Evolutionary conservation across 768 basidiomycete species (phyloP), one percentile per base, ranked within the genome.

Genomic region (Boletus edulis): DNA sequence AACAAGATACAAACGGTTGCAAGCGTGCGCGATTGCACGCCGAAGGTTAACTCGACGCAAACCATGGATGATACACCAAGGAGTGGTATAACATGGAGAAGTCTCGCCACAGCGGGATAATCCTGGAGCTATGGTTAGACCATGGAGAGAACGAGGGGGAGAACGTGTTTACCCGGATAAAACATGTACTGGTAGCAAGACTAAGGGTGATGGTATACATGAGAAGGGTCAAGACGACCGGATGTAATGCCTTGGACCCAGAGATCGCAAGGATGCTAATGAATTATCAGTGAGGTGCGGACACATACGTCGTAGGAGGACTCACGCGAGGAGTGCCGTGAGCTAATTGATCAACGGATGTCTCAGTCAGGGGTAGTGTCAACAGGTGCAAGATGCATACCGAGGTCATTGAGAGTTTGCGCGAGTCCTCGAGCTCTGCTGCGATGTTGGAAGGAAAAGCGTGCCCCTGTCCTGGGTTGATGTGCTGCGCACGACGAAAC

Each of bases 201-300:
- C 56, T 52, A 32, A 68, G 59, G 22, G 49, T 69, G 43, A 63
- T 60, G 12, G 63, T 68, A 37, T 66, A 70, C 3, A 66, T 47
- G 10, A 70, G 51, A n/a, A 68, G 56, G 0, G 58, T 51, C 17
- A 68, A 51, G 0, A 56, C 51, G 5, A 51, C 44, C 2, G 52
- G 55, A 9, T 22, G 46, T 18, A 65, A 38, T 3, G 14, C n/a
- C 13, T 40, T 51, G 20, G 57, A 55, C n/a, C 56, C 59, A 1
- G 64, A 63, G 11, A 59, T 20, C 1, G 57, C 35, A 29, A 58
- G 54, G 42, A 60, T 38, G 13, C 46, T 46, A 18, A 18, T n/a
- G 13, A 18, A 20, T 3, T 22, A 14, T 48, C 18, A 24, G 46
- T n/a, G 20, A 37, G 3, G 5, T 47, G 22, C 34, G 5, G 22